Conservation (phyloP, 805 yeast species). For the Candida stauntonica region DNA sequence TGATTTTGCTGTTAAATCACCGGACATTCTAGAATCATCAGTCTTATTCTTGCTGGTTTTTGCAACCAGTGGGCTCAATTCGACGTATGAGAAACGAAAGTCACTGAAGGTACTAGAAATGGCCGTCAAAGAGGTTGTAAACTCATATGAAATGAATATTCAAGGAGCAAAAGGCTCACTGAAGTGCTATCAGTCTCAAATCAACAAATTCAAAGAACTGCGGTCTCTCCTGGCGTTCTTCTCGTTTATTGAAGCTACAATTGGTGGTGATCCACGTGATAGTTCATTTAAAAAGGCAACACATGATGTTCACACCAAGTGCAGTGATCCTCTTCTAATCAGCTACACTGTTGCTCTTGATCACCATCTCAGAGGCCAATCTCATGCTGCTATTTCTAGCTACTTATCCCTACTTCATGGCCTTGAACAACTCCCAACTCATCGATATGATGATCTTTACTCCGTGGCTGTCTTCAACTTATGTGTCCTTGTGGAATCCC, state of each 20-base stretch:
- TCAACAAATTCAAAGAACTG: background rate
- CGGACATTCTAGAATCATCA: background rate
- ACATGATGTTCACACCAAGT: background rate
- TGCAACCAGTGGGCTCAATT: slow-evolving; percentile 13
- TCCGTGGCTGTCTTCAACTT: slow-evolving; percentile 13
- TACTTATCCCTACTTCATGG: slow-evolving; percentile 5
- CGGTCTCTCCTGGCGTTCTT: slow-evolving; percentile 9
- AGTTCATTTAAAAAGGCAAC: background rate
- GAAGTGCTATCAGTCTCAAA: slow-evolving; percentile 1
- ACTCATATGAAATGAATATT: background rate
- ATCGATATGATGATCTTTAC: slow-evolving; percentile 16
- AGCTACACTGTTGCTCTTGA: slow-evolving; percentile 10
- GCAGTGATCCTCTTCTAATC: slow-evolving; percentile 1
- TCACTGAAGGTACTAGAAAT: slow-evolving; percentile 10
- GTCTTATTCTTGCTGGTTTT: slow-evolving; percentile 5
- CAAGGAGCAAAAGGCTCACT: background rate
- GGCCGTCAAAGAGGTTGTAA: background rate
- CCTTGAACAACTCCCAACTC: slow-evolving; percentile 7
- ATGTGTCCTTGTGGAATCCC: slow-evolving; percentile 14
- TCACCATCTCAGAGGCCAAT: slow-evolving; percentile 16
- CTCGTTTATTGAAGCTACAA: slow-evolving; percentile 11
- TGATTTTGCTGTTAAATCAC: background rate
- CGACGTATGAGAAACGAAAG: slow-evolving; percentile 22
- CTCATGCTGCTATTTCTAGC: slow-evolving; percentile 12
- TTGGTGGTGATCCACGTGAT: slow-evolving; percentile 10